phyloP scores from a whole-genome alignment of 1,139 yeast genomes.

The Saccharomycopsis hybrid region DNA sequence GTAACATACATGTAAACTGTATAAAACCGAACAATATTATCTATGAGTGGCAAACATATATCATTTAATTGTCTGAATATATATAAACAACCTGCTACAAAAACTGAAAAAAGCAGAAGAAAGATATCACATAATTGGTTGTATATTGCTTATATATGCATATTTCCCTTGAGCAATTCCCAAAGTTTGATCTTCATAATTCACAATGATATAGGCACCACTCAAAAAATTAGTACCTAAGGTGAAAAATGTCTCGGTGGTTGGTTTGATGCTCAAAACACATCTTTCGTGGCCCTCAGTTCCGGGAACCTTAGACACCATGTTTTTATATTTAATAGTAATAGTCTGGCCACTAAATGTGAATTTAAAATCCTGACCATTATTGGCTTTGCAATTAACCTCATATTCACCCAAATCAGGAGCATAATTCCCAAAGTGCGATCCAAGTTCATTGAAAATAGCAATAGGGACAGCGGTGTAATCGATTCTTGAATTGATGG shows the following conservation, averaged over 20 bases:
- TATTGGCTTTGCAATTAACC: background rate
- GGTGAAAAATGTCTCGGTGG: background rate
- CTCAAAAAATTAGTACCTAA: slow-evolving; percentile 7
- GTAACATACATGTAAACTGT: too few species aligned
- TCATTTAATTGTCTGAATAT: too few species aligned
- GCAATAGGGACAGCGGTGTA: background rate
- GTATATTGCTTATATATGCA: background rate
- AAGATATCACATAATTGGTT: too few species aligned
- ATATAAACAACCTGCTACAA: too few species aligned
- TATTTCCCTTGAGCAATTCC: slow-evolving; percentile 10
- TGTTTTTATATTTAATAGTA: background rate
- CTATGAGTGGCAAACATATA: too few species aligned
- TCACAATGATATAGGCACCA: slow-evolving; percentile 2
- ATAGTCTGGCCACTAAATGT: background rate
- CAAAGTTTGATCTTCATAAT: background rate
- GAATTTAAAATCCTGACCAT: slow-evolving; percentile 3
- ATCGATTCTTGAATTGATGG: background rate
- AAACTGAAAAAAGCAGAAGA: too few species aligned
- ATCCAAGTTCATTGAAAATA: background rate
- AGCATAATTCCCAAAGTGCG: background rate
- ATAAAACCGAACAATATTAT: too few species aligned
- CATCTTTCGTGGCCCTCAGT: slow-evolving; percentile 1
- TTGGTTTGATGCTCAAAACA: slow-evolving; percentile 1
- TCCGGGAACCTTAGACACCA: background rate
- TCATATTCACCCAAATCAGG: background rate